Evolutionary conservation across 2,329 filamentous ascomycete species (phyloP).

Genomic region (Alternaria triticina): DNA sequence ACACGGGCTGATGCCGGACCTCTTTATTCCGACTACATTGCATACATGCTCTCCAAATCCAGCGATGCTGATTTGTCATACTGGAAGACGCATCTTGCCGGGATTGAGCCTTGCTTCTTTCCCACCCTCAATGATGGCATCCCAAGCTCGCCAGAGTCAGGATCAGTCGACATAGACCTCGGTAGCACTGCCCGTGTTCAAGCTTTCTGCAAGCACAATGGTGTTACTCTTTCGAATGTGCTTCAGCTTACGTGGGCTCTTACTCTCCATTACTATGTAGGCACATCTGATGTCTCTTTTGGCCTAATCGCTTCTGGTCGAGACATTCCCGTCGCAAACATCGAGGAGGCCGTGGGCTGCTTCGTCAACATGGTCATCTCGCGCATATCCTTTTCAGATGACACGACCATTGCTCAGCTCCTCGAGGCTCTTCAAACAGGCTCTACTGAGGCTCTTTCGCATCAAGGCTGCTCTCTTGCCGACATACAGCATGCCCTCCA

Average conservation of each 20-base stretch:
- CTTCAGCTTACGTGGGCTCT: constrained; percentile 62
- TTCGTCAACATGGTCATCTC: constrained; percentile 65
- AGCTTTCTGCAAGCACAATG: constrained; percentile 49
- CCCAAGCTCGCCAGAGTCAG: constrained; percentile 46
- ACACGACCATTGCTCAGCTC: constrained; percentile 47
- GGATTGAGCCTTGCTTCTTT: constrained; percentile 56
- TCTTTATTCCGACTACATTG: constrained; percentile 49
- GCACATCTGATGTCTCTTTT: constrained; percentile 58
- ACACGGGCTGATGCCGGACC: constrained; percentile 43
- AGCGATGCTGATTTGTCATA: constrained; percentile 48
- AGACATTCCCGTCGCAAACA: constrained; percentile 57
- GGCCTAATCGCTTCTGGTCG: constrained; percentile 62
- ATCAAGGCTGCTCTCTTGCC: constrained; percentile 57
- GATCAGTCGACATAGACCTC: constrained; percentile 48
- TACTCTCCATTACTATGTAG: constrained; percentile 57
- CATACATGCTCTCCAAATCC: constrained; percentile 36
- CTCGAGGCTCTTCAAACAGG: constrained; percentile 55
- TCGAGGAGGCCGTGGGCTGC: constrained; percentile 58
- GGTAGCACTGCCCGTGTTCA: constrained; percentile 32
- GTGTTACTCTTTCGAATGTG: constrained; percentile 57
- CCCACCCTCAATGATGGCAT: constrained; percentile 48
- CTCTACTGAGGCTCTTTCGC: constrained; percentile 54
- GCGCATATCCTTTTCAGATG: constrained; percentile 49
- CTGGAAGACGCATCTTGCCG: constrained; percentile 55
- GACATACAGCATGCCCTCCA: constrained; percentile 47